Evolutionary conservation across 2,329 filamentous ascomycete species (phyloP).

Genomic region (Xylaria arbuscula): DNA sequence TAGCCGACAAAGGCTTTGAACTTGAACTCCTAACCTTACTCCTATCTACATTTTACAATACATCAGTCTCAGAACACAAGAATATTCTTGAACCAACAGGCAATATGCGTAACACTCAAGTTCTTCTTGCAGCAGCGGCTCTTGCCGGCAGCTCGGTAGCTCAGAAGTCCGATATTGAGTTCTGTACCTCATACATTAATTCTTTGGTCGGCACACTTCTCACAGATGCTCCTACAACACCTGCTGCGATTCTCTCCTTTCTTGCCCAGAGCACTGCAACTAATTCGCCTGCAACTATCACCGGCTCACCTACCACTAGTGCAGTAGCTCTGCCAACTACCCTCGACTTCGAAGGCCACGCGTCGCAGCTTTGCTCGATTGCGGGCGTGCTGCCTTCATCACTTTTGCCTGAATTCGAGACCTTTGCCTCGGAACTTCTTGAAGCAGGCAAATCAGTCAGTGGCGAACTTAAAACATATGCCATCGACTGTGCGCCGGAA

Average conservation of each 20-base stretch:
- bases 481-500: neutral
- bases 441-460: neutral
- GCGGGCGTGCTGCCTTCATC: neutral
- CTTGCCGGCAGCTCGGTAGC: neutral
- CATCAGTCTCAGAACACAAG: neutral
- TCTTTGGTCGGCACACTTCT: neutral
- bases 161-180: neutral
- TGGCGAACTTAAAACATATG: neutral
- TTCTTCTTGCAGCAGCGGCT: neutral
- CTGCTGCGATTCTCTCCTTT: constrained; percentile 1
- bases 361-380: neutral
- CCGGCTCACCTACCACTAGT: neutral
- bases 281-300: too few relatives aligned
- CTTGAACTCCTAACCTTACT: neutral
- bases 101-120: neutral
- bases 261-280: neutral
- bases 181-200: neutral
- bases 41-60: neutral
- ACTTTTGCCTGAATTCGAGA: neutral
- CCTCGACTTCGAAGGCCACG: neutral
- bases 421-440: neutral
- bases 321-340: neutral
- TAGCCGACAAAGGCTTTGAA: neutral
- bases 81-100: neutral
- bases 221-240: neutral